Evolutionary conservation across 208 protist species (phyloP), one percentile per base, ranked within the genome.

Genomic region (Crithidia expoeki): DNA sequence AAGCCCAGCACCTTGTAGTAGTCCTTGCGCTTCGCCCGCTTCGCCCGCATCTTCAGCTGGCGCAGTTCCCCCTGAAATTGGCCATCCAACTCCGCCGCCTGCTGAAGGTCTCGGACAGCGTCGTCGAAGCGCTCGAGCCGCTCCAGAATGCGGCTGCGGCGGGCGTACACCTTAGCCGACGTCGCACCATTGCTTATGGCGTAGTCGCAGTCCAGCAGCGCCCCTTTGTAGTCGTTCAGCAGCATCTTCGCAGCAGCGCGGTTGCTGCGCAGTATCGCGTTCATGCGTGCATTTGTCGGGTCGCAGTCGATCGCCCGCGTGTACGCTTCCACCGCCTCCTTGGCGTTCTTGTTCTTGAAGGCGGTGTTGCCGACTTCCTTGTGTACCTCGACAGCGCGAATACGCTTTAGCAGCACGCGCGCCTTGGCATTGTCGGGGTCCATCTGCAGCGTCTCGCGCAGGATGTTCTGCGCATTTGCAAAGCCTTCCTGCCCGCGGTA

Each of bases 1-100:
- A 98, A 68, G 11, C 79, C 89, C 34, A 98, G 78, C 23, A 87
- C 86, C 79, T 98, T 95, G 71, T 98, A 98, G 80, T 96, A 98
- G 61, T 98, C 84, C 80, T 97, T 95, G 28, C 90, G 74, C 58
- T 89, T 93, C 17, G 88, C 80, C 51, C 72, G 81, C 66, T 90
- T 93, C 12, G 81, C 75, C 4, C 78, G 81, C 38, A 50, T 64
- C 62, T 93, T 90, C 10, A 92, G 67, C 32, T 86, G 79, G 25
- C 79, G 77, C 38, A 94, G 58, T 68, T 96, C 81, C 2, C 42
- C 64, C 46, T 84, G 75, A 42, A 95, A 94, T 19, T 64, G 47
- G 11, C 49, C 21, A 38, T 98, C 96, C 28, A 79, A 49, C 47
- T 96, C 80, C 6, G 83, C 79, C 16, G 93, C 94, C 56, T 80